Percentiles rank a stretch among this genome's conserved stretches.
Conservation (phyloP, 2,329 filamentous ascomycete species). For the Aspergillus sp. region DNA sequence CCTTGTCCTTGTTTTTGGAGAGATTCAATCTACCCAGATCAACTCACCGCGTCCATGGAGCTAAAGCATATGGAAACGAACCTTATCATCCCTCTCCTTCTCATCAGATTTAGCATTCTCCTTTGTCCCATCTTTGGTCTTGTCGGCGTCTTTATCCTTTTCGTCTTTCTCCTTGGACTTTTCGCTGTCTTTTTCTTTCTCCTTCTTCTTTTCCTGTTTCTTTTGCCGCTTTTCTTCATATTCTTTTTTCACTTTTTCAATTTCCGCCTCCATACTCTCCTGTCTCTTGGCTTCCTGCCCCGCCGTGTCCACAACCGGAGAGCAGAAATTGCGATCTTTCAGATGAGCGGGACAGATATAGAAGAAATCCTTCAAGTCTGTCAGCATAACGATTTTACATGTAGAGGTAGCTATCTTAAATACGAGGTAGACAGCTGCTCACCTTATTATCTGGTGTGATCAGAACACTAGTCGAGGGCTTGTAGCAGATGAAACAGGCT, state of each 20-base stretch:
- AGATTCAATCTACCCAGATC: slow-evolving; percentile 26
- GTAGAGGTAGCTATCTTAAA: too few relatives aligned
- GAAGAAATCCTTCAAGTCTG: slow-evolving; percentile 66
- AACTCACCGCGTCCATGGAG: slow-evolving; percentile 2
- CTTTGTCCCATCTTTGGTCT: slow-evolving; percentile 26
- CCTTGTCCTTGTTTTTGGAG: slow-evolving; percentile 37
- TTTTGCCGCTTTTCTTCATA: slow-evolving; percentile 71
- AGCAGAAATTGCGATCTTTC: slow-evolving; percentile 73
- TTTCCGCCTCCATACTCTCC: slow-evolving; percentile 37
- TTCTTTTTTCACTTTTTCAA: slow-evolving; percentile 41
- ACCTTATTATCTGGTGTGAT: slow-evolving; percentile 88
- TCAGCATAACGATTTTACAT: too few relatives aligned
- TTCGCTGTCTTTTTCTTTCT: slow-evolving; percentile 41
- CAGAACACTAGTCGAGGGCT: slow-evolving; percentile 75
- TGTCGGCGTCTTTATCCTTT: slow-evolving; percentile 33
- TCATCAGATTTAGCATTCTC: slow-evolving; percentile 31
- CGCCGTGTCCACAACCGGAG: slow-evolving; percentile 42
- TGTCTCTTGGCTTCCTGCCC: slow-evolving; percentile 37
- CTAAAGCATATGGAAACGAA: slow-evolving; percentile 15
- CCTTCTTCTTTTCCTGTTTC: slow-evolving; percentile 56
- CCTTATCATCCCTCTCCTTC: slow-evolving; percentile 49
- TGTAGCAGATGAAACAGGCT: slow-evolving; percentile 86
- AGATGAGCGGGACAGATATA: slow-evolving; percentile 80
- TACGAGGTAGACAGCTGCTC: background rate
- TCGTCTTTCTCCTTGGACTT: slow-evolving; percentile 42